phyloP scores from a whole-genome alignment of 768 basidiomycete genomes.

The Tephrocybe sp. region DNA sequence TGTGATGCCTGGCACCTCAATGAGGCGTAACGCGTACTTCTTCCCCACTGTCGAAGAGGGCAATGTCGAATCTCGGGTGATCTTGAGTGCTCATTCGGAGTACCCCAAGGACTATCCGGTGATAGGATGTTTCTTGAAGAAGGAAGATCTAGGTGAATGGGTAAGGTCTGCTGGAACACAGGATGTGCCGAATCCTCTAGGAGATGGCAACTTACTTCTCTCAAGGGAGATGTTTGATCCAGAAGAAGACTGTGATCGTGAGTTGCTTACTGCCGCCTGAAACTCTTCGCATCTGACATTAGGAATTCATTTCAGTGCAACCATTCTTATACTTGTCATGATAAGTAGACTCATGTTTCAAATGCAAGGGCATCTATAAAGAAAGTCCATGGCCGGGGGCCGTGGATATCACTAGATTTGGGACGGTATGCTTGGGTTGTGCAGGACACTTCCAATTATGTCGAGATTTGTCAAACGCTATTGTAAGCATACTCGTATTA shows the following conservation, averaged over 20 bases:
- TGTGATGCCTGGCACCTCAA: not conserved
- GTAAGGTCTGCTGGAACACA: not conserved
- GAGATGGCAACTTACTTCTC: not conserved
- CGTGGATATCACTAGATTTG: no score
- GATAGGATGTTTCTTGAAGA: slow-evolving; percentile 3
- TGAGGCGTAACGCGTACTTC: slow-evolving; percentile 1
- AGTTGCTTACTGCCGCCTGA: not conserved
- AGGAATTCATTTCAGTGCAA: not conserved
- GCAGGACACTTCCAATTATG: no score
- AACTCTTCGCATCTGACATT: not conserved
- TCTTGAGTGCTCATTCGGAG: not conserved
- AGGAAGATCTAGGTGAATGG: slow-evolving; percentile 2
- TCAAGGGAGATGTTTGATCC: slow-evolving; percentile 3
- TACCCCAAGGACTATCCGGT: not conserved
- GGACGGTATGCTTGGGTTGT: no score
- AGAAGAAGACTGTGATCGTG: slow-evolving; percentile 3
- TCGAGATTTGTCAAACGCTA: no score
- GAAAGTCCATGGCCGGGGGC: no score
- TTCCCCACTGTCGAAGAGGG: not conserved
- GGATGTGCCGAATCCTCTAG: not conserved
- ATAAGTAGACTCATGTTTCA: no score
- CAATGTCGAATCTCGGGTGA: not conserved
- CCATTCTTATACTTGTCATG: not conserved
- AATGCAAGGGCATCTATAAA: no score
- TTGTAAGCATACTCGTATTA: no score